Base-by-base conservation (phyloP, 116 monocot species). In the Zostera marina region DNA sequence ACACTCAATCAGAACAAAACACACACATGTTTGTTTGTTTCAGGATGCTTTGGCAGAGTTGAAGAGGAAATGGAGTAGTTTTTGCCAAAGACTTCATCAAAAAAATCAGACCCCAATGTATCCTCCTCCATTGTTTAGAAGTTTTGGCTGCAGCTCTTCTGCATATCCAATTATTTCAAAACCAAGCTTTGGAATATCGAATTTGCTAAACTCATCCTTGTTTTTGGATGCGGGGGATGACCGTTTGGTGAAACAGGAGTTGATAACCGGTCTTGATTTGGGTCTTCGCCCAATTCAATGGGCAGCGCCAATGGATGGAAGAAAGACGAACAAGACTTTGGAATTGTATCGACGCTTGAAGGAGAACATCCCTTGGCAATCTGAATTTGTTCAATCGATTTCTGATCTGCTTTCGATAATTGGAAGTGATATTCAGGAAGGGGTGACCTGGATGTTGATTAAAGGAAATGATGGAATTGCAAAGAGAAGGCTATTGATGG, bases 361-460 rank as follows among this genome's bases (percentile, higher is more conserved):
- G 22, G 73, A 77, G 70, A 85, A 82, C 61, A 75, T 88, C 47
- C 82, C 82, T 20, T 85, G 88, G 85, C 84, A 88, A 23, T 80
- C 73, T 2, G 73, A 76, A 53, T 41, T 44, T 12, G 67, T 84
- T 61, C 44, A 67, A 15, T 45, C 47, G 21, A 61, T 61, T 26
- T 11, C 56, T 4, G 82, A 84, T 1, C 77, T 84, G 25, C 26
- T 94, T 11, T 43, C 61, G 1, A 75, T 68, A 3, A 75, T 68
- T 52, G 15, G 47, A 7, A 55, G 11, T 16, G 21, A 56, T 0
- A 21, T 23, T 14, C 21, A 38, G 17, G 72, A 61, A 45, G 81
- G 73, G 52, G 76, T 72, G 1, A 61, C 9, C 11, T 80, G 88
- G 73, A 32, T 94, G 26, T 5, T 61, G 44, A 22, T 90, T 12